Evolutionary conservation across 257 asterid genomes (phyloP).

Genomic region (Solanum pinnatisectum): DNA sequence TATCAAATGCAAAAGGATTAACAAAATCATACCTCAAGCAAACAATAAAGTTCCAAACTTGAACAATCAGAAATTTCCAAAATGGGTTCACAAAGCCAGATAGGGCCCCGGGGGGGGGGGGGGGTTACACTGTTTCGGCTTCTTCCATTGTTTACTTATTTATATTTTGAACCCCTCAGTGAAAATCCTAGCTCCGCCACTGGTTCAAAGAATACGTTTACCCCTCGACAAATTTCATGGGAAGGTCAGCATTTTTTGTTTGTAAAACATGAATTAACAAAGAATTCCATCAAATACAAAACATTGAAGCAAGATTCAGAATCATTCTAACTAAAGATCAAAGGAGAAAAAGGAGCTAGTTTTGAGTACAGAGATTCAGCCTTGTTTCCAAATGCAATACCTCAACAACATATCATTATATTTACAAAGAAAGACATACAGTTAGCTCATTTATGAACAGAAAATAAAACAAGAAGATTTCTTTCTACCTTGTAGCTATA

Average conservation of each 20-base stretch:
- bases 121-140: background rate
- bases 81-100: background rate
- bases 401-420: background rate
- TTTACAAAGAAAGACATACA: background rate
- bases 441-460: background rate
- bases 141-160: background rate
- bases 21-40: background rate
- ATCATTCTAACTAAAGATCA: background rate
- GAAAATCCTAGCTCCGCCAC: background rate
- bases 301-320: background rate
- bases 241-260: background rate
- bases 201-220: background rate
- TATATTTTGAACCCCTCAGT: background rate
- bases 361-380: too few species aligned
- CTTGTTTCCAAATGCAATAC: background rate
- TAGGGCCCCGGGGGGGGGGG: background rate
- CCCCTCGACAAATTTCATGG: background rate
- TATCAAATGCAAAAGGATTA: background rate
- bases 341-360: too few species aligned
- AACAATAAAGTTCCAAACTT: background rate
- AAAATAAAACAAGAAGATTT: background rate
- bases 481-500: background rate
- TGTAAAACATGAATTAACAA: background rate
- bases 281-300: background rate
- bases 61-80: background rate